Conservation (phyloP, 805 yeast genomes). For the Ogataea trehalophila region DNA sequence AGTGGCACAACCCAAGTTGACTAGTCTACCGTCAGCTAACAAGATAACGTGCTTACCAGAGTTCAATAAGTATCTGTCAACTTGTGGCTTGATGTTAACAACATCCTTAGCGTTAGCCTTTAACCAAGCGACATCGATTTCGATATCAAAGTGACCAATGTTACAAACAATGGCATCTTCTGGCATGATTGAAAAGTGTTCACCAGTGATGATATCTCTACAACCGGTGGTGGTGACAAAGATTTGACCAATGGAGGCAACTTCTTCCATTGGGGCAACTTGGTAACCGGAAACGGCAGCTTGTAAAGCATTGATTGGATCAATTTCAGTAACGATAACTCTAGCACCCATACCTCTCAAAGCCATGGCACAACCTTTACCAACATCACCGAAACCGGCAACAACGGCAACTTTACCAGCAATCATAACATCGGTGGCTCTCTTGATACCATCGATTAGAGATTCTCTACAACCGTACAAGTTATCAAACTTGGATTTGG, state of each 20-base stretch:
- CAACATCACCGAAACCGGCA: constrained; percentile 99
- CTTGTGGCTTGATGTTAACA: constrained; percentile 98
- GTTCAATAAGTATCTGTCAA: constrained; percentile 89
- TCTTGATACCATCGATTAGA: constrained; percentile 96
- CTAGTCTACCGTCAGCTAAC: constrained; percentile 98
- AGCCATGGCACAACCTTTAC: constrained; percentile 99
- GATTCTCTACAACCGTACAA: constrained; percentile 99
- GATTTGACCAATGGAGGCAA: constrained; percentile 89
- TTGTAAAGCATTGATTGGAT: constrained; percentile 98
- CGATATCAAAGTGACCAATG: constrained; percentile 99
- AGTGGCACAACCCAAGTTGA: constrained; percentile 99
- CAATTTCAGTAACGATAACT: constrained; percentile 94
- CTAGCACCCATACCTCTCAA: constrained; percentile 99
- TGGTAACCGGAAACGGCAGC: constrained; percentile 99
- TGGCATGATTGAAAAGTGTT: constrained; percentile 89
- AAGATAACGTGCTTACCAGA: constrained; percentile 91
- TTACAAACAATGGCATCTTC: constrained; percentile 99
- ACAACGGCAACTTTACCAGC: constrained; percentile 99
- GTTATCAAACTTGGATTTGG: constrained; percentile 99
- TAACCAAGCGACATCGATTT: constrained; percentile 98
- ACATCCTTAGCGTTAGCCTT: constrained; percentile 89
- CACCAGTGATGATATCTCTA: constrained; percentile 92
- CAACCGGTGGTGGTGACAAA: constrained; percentile 99
- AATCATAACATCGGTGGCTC: constrained; percentile 99
- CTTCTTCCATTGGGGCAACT: constrained; percentile 93